Evolutionary conservation across 2,329 filamentous ascomycete genomes (phyloP), one percentile per base, ranked within the genome.

Genomic region (Neofusicoccum parvum): DNA sequence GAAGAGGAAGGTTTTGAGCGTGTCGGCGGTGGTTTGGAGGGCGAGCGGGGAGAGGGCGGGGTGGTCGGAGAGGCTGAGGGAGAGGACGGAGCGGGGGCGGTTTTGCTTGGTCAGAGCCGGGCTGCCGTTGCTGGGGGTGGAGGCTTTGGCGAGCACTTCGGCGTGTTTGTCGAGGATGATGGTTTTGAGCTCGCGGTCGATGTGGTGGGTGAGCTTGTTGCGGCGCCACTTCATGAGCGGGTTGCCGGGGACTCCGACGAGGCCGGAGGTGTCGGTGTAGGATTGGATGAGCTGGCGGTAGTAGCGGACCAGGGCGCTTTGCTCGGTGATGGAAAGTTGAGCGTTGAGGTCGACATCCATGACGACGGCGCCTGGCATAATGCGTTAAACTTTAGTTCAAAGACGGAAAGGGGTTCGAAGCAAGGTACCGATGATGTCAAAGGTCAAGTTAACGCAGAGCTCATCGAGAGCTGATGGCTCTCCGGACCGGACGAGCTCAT

Each of bases 1-100:
- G 59, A 79, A 75, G 5, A 79, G 58, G 65, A 77, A 77, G 0
- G 72, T 62, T 9, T 72, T 72, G 62, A 76, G 49, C 45, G 68
- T 65, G 43, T 68, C 67, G 43, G 65, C 59, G 7, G 65, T 66
- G n/a, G 58, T 49, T 50, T 69, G 65, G 15, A 67, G 48, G 12
- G 62, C 41, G 11, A 64, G 67, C 9, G 64, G 54, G 11, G 64
- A 64, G 10, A 66, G 50, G 71, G 49, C 11, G 7, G 65, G 27
- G 70, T 37, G n/a, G 5, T 58, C 63, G 36, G 23, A 32, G 15
- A 58, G 50, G 63, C 50, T 65, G 32, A 65, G 43, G 2, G 53
- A 12, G 9, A 58, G 53, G 53, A 58, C 63, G n/a, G 41, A 58
- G 51, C 50, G 63, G 43, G 56, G 41, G 10, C 51, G 63, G 20